These are phyloP conservation scores for Emiliania huxleyi DNA, from an alignment of 78 protist species.

Conservation along the genomic window DNA sequence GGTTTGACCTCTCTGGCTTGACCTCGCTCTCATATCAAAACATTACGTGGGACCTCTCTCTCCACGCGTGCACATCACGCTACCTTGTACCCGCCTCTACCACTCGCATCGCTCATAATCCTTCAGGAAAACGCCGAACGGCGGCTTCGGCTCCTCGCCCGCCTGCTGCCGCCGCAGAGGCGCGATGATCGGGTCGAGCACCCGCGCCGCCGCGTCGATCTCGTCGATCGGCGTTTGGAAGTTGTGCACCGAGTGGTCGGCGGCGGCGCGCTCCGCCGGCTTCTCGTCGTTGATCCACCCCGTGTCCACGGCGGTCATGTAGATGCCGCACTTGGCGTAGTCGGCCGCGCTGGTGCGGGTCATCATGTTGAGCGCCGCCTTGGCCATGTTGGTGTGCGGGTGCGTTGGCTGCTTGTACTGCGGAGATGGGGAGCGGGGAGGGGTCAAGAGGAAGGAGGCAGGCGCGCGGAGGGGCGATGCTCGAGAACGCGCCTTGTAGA, in stretches of 20 bases:
- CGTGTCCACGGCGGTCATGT: conserved; percentile 85
- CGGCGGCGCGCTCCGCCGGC: conserved; percentile 24
- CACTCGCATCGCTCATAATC: background rate
- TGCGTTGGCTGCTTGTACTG: conserved; percentile 77
- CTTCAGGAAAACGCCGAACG: background rate
- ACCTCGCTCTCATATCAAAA: too few relatives aligned
- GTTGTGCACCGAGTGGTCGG: background rate
- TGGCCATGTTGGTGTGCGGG: conserved; percentile 97
- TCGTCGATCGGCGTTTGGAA: conserved; percentile 88
- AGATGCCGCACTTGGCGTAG: conserved; percentile 57
- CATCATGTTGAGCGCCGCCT: conserved; percentile 92
- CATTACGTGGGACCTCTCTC: too few relatives aligned
- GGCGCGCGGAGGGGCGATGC: too few relatives aligned
- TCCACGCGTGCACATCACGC: too few relatives aligned
- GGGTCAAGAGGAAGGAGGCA: too few relatives aligned
- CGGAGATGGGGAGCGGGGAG: too few relatives aligned
- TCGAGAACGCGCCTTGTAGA: too few relatives aligned
- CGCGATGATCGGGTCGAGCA: conserved; percentile 56
- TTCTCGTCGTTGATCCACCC: conserved; percentile 75
- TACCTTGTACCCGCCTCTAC: too few relatives aligned
- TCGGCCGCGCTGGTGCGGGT: conserved; percentile 80
- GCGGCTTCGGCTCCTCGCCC: background rate
- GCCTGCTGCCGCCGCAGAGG: too few relatives aligned
- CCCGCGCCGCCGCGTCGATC: conserved; percentile 89
- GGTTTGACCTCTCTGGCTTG: too few relatives aligned